Conservation (phyloP, 768 basidiomycete species). For the Hygrocybe punicea region DNA sequence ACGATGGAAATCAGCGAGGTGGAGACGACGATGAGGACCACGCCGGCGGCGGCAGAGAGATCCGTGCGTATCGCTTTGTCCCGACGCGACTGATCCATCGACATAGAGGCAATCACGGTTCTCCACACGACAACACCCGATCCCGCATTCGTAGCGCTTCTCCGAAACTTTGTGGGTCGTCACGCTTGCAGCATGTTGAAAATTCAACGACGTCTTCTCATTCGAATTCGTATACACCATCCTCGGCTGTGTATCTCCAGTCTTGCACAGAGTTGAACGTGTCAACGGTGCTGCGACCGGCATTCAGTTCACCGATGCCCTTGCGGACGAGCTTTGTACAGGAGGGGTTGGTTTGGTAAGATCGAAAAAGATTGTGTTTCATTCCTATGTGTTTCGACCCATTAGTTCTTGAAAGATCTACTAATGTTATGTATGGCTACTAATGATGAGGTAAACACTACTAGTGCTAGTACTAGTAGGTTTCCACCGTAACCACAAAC, state of each 20-base stretch:
- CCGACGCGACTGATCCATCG: neutral
- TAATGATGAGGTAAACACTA: too few relatives aligned
- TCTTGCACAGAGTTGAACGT: constrained; percentile 32
- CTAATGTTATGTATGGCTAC: too few relatives aligned
- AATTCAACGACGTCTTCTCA: neutral
- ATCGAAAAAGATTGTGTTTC: neutral
- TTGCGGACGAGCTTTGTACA: neutral
- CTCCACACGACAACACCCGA: neutral
- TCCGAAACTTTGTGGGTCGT: neutral
- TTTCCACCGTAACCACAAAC: too few relatives aligned
- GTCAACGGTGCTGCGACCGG: constrained; percentile 37
- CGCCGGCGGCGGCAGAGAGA: neutral
- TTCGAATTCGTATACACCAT: constrained; percentile 28
- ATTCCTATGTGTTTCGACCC: too few relatives aligned
- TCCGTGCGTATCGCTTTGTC: neutral
- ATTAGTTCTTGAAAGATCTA: too few relatives aligned
- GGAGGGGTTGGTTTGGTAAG: neutral
- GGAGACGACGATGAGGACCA: neutral
- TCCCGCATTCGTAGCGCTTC: neutral
- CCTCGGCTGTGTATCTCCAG: constrained; percentile 27
- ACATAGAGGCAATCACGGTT: neutral
- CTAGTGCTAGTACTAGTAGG: too few relatives aligned
- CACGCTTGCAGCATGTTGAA: neutral
- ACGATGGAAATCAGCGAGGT: neutral
- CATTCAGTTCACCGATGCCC: constrained; percentile 18